A percentile compares a stretch with the other conserved stretches of the same genome.
Evolutionary conservation across 1,284 basidiomycete genomes (phyloP).

Genomic region (Trichosporon ovoides): DNA sequence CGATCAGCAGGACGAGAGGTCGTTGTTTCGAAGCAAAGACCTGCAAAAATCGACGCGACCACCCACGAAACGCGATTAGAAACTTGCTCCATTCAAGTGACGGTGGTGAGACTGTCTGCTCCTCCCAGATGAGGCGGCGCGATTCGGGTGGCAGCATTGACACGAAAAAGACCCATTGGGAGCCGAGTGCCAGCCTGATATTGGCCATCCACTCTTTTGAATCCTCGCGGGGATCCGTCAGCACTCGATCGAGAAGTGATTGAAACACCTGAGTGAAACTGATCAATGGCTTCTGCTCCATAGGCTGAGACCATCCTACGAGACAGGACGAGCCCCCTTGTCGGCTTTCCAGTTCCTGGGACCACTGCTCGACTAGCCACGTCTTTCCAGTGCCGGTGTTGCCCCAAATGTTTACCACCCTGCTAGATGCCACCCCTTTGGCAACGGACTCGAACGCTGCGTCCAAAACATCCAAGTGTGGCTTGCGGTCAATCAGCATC

Average conservation of each 20-base stretch:
- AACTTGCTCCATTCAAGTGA: constrained; percentile 27
- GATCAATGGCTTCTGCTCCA: constrained; percentile 38
- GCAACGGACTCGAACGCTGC: constrained; percentile 18
- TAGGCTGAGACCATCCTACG: constrained; percentile 31
- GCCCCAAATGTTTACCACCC: constrained; percentile 34
- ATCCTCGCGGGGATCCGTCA: constrained; percentile 40
- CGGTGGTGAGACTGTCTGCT: neutral
- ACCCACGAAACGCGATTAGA: constrained; percentile 26
- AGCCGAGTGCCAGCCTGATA: constrained; percentile 28
- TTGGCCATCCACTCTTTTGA: constrained; percentile 27
- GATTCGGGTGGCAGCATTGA: constrained; percentile 28
- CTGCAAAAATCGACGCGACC: constrained; percentile 35
- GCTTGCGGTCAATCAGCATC: constrained; percentile 29
- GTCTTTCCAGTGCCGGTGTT: constrained; percentile 40
- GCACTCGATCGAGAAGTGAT: constrained; percentile 33
- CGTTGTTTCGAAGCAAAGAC: constrained; percentile 34
- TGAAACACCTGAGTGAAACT: constrained; percentile 43
- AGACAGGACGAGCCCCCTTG: constrained; percentile 18
- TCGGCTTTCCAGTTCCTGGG: constrained; percentile 18
- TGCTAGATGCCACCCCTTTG: neutral
- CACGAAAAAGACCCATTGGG: constrained; percentile 32
- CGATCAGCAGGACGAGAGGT: constrained; percentile 40
- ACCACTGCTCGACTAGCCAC: constrained; percentile 34
- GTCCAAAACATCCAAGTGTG: constrained; percentile 25
- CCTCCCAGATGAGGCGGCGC: neutral